Percentiles rank a stretch among this genome's conserved stretches.
Evolutionary conservation across 306 rosid species (phyloP).

Genomic region (Gleditsia sinensis): DNA sequence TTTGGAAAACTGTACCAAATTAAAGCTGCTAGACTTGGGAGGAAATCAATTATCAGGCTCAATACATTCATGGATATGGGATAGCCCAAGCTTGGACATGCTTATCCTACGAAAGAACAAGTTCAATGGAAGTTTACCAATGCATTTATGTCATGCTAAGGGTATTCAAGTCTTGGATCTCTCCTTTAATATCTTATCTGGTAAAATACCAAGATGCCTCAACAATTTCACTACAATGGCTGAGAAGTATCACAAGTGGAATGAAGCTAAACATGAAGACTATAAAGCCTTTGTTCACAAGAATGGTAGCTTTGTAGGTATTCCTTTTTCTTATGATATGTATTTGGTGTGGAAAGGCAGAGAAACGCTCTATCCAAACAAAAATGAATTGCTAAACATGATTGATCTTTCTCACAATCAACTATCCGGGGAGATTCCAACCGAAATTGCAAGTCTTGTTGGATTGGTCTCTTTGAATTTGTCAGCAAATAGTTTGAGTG

Average conservation of each 20-base stretch:
- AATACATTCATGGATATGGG: background rate
- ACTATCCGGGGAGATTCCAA: background rate
- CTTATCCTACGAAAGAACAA: background rate
- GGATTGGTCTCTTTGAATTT: background rate
- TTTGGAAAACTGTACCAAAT: background rate
- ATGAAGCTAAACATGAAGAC: rapidly evolving
- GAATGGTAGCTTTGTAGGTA: background rate
- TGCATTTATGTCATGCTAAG: background rate
- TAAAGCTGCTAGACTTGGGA: background rate
- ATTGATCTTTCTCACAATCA: conserved; percentile 24
- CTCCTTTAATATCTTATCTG: background rate
- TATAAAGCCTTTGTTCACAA: rapidly evolving
- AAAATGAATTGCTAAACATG: background rate
- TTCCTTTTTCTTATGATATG: background rate
- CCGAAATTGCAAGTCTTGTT: background rate
- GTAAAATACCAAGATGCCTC: conserved; percentile 6
- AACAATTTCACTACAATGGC: background rate
- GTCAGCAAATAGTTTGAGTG: background rate
- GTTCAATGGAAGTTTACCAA: background rate
- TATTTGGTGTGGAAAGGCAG: background rate
- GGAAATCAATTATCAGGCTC: background rate
- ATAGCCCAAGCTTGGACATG: background rate
- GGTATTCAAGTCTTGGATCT: background rate
- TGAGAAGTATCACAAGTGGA: background rate
- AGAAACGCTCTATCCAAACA: background rate